phyloP scores from a whole-genome alignment of 1,139 yeast species.

The Nakaseomyces sp. region DNA sequence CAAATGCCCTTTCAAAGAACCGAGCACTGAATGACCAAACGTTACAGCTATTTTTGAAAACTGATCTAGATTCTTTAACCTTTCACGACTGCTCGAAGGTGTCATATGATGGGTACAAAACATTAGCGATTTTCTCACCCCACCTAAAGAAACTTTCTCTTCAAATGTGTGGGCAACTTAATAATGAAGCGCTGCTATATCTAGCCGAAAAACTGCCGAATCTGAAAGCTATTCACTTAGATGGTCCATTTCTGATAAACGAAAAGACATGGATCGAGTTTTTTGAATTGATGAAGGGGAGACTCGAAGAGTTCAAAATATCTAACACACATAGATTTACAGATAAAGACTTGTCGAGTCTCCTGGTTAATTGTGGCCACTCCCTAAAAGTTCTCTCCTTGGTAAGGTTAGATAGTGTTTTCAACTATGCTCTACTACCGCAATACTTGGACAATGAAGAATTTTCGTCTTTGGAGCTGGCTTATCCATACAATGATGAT shows the following conservation, averaged over 20 bases:
- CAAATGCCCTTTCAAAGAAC: constrained; percentile 70
- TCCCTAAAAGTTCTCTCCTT: constrained; percentile 45
- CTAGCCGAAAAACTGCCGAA: constrained; percentile 49
- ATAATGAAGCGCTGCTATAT: constrained; percentile 63
- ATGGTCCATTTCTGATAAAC: constrained; percentile 83
- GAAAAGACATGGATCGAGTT: constrained; percentile 68
- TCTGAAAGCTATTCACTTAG: constrained; percentile 48
- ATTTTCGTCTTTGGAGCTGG: constrained; percentile 53
- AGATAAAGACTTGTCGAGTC: constrained; percentile 51
- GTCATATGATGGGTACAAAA: constrained; percentile 52
- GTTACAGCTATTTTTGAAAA: constrained; percentile 59
- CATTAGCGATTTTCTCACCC: constrained; percentile 76
- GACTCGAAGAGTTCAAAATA: constrained; percentile 49
- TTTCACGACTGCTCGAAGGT: constrained; percentile 92
- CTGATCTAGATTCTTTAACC: constrained; percentile 47
- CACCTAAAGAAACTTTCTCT: constrained; percentile 55
- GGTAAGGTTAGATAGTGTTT: constrained; percentile 65
- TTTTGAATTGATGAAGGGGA: constrained; percentile 43
- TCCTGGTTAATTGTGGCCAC: constrained; percentile 56
- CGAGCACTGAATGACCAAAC: constrained; percentile 69
- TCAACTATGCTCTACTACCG: constrained; percentile 54
- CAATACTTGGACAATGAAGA: constrained; percentile 42
- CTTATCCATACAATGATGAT: constrained; percentile 59
- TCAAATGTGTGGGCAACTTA: constrained; percentile 89
- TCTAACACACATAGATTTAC: constrained; percentile 78